Evolutionary conservation across 176 grass and related monocot species (phyloP).

Genomic region (Cenchrus americanus): DNA sequence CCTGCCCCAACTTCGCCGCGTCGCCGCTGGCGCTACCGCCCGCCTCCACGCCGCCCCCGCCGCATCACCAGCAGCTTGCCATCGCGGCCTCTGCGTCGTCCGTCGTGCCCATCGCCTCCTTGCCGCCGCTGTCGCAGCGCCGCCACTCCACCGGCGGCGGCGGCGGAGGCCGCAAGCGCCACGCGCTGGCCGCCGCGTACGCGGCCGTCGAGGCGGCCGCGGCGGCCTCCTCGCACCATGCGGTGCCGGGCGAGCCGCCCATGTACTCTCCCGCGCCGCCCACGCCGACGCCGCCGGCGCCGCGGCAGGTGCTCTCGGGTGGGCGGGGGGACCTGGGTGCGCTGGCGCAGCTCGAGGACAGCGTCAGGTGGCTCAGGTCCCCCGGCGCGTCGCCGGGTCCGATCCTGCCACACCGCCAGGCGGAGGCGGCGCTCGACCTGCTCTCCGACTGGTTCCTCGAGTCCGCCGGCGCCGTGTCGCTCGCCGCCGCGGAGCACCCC

Average conservation of each 20-base stretch:
- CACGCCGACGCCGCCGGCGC: conserved; percentile 35
- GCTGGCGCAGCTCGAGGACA: conserved; percentile 70
- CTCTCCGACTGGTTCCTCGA: conserved; percentile 87
- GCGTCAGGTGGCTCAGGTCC: conserved; percentile 73
- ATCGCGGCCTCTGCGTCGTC: conserved; percentile 12
- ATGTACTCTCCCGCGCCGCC: conserved; percentile 37
- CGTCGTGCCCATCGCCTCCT: conserved; percentile 41
- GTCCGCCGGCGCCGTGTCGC: conserved; percentile 59
- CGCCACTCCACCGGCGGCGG: conserved; percentile 27
- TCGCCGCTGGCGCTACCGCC: background rate
- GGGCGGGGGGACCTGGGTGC: conserved; percentile 66
- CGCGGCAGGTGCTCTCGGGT: conserved; percentile 54
- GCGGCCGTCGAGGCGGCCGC: background rate
- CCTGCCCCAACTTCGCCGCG: conserved; percentile 69
- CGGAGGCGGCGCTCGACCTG: conserved; percentile 59
- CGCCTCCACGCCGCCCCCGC: background rate
- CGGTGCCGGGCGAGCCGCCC: conserved; percentile 18
- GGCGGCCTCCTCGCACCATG: conserved; percentile 6
- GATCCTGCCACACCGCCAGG: conserved; percentile 55
- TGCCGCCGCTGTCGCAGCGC: conserved; percentile 42
- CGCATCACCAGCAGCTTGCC: background rate
- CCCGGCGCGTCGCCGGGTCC: conserved; percentile 45
- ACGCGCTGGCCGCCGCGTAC: conserved; percentile 29
- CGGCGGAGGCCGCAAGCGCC: conserved; percentile 32
- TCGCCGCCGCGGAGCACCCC: conserved; percentile 61